Evolutionary conservation across 2,329 filamentous ascomycete species (phyloP).

Genomic region (Colletotrichum lentis): DNA sequence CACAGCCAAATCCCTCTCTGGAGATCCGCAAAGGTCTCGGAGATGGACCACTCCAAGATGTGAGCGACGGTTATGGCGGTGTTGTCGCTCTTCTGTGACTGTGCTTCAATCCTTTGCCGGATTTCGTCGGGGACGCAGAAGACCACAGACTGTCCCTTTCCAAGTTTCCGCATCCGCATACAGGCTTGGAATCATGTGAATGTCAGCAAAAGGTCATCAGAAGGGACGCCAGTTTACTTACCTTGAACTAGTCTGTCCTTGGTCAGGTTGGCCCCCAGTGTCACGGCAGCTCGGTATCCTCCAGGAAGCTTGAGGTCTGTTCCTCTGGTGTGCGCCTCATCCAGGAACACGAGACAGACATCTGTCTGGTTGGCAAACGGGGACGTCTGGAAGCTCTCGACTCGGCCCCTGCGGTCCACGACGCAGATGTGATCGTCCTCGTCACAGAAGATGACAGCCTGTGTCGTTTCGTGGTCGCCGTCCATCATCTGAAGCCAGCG

Average conservation of each 20-base stretch:
- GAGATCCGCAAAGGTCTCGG: conserved; percentile 62
- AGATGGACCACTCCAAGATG: conserved; percentile 67
- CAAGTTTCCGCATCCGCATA: conserved; percentile 76
- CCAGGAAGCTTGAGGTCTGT: conserved; percentile 71
- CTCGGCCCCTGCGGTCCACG: conserved; percentile 55
- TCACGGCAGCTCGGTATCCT: conserved; percentile 70
- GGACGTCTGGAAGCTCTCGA: conserved; percentile 64
- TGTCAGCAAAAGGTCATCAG: no score
- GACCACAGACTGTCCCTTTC: conserved; percentile 69
- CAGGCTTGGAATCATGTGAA: conserved; percentile 58
- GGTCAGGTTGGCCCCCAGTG: conserved; percentile 68
- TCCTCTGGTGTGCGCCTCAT: conserved; percentile 75
- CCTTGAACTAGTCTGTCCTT: conserved; percentile 77
- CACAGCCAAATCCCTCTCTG: conserved; percentile 64
- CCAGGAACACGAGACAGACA: conserved; percentile 71
- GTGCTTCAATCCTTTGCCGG: conserved; percentile 57
- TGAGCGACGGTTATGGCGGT: conserved; percentile 57
- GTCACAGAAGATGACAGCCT: conserved; percentile 67
- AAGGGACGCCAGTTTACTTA: conserved; percentile 44
- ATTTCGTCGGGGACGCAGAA: conserved; percentile 71
- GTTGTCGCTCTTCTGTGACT: conserved; percentile 18
- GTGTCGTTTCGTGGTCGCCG: conserved; percentile 36
- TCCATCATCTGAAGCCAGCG: conserved; percentile 58
- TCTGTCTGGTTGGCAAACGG: conserved; percentile 65
- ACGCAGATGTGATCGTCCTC: conserved; percentile 63